A percentile compares a stretch with the other conserved stretches of the same genome.
Evolutionary conservation across 768 basidiomycete genomes (phyloP).

Genomic region (Gloeophyllum trabeum): DNA sequence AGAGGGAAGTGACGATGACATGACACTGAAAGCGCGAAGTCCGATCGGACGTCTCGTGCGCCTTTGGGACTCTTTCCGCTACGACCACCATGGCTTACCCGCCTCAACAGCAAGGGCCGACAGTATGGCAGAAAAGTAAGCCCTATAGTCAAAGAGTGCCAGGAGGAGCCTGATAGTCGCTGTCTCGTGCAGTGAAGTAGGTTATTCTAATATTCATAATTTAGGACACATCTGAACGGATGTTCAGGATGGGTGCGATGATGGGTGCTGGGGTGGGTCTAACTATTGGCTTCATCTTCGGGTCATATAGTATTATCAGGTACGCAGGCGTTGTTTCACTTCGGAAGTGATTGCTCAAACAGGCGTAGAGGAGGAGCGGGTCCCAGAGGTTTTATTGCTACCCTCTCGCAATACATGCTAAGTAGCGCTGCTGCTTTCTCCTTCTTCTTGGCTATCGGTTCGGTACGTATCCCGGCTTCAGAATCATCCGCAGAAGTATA

Average conservation of each 20-base stretch:
- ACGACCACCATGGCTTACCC: slow-evolving; percentile 21
- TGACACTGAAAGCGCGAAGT: slow-evolving; percentile 7
- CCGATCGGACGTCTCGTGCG: slow-evolving; percentile 2
- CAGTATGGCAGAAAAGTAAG: slow-evolving; percentile 72
- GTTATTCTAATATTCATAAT: slow-evolving; percentile 2
- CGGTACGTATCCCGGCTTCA: slow-evolving; percentile 35
- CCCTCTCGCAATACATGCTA: slow-evolving; percentile 96
- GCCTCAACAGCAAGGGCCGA: slow-evolving; percentile 34
- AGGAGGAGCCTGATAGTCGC: background rate
- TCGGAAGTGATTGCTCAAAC: slow-evolving; percentile 2
- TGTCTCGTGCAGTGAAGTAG: slow-evolving; percentile 16
- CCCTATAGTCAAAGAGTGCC: slow-evolving; percentile 3
- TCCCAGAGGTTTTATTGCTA: slow-evolving; percentile 80
- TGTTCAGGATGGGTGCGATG: slow-evolving; percentile 76
- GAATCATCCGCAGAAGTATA: background rate
- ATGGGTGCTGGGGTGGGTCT: slow-evolving; percentile 93
- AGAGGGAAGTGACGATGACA: slow-evolving; percentile 21
- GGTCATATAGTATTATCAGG: slow-evolving; percentile 87
- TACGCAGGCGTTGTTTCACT: slow-evolving; percentile 21
- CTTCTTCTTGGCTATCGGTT: slow-evolving; percentile 93
- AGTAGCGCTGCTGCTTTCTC: slow-evolving; percentile 95
- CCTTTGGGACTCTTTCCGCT: slow-evolving; percentile 13
- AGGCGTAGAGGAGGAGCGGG: slow-evolving; percentile 72
- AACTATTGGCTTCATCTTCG: slow-evolving; percentile 96
- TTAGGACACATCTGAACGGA: slow-evolving; percentile 4